These are phyloP conservation scores for Schizosaccharomyces octosporus DNA, from an alignment of 805 yeast genomes.

Conservation along the genomic window DNA sequence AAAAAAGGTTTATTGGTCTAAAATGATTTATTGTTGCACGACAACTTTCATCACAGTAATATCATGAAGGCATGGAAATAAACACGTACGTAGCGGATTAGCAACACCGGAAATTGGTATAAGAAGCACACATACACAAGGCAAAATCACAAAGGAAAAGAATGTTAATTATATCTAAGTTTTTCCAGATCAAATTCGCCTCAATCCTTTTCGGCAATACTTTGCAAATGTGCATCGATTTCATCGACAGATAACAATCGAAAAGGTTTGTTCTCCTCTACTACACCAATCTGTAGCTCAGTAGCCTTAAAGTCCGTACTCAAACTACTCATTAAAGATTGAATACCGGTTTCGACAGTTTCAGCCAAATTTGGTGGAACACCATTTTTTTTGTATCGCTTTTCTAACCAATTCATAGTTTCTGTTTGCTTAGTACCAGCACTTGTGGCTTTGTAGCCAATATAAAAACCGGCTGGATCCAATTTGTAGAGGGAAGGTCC, in stretches of 20 bases:
- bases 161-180: neutral
- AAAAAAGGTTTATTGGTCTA: too few relatives aligned
- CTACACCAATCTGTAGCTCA: slow-evolving; percentile 84
- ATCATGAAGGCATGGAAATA: too few relatives aligned
- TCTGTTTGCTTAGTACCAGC: slow-evolving; percentile 97
- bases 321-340: slow-evolving; percentile 60
- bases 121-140: too few relatives aligned
- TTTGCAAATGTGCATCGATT: slow-evolving; percentile 77
- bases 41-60: too few relatives aligned
- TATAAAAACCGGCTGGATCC: slow-evolving; percentile 92
- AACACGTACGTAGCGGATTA: too few relatives aligned
- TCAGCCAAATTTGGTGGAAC: slow-evolving; percentile 12
- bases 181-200: neutral
- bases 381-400: slow-evolving; percentile 43
- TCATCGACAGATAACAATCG: slow-evolving; percentile 55
- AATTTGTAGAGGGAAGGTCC: slow-evolving; percentile 83
- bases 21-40: too few relatives aligned
- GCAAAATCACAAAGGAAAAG: neutral
- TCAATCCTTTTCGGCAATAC: slow-evolving; percentile 90
- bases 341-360: slow-evolving; percentile 73
- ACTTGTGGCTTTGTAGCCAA: slow-evolving; percentile 74
- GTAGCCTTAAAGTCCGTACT: slow-evolving; percentile 85
- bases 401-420: slow-evolving; percentile 69
- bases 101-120: too few relatives aligned
- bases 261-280: slow-evolving; percentile 30